phyloP scores from a whole-genome alignment of 1,284 basidiomycete species.

The Kwoniella shivajii region DNA sequence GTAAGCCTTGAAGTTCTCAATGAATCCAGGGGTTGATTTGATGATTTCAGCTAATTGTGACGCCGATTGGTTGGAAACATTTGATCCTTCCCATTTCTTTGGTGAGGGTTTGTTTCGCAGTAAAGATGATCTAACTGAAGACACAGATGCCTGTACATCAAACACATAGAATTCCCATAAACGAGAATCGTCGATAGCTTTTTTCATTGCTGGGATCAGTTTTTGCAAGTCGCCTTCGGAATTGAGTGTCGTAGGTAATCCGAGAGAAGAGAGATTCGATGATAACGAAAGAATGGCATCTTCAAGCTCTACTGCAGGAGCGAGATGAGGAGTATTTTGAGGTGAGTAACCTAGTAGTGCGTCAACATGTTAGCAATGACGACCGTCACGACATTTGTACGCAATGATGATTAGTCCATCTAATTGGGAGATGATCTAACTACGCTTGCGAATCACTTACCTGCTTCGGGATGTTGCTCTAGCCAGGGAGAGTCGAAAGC shows the following conservation, averaged over 20 bases:
- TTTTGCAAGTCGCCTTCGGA: constrained; percentile 69
- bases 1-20: constrained; percentile 64
- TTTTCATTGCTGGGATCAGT: constrained; percentile 66
- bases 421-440: no score
- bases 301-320: constrained; percentile 84
- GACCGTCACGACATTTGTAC: not conserved
- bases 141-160: constrained; percentile 60
- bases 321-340: constrained; percentile 82
- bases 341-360: constrained; percentile 73
- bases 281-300: constrained; percentile 80
- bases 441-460: constrained; percentile 57
- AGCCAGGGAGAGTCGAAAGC: constrained; percentile 91
- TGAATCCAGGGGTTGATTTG: constrained; percentile 58
- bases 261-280: constrained; percentile 62
- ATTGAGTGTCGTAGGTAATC: constrained; percentile 70
- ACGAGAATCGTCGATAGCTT: constrained; percentile 65
- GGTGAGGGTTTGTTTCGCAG: constrained; percentile 62
- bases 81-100: constrained; percentile 53
- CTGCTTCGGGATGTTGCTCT: constrained; percentile 89
- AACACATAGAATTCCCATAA: constrained; percentile 93
- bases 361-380: not conserved
- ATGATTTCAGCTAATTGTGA: constrained; percentile 70
- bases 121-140: constrained; percentile 44
- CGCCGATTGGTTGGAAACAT: constrained; percentile 57
- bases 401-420: not conserved